A percentile compares a stretch with the other conserved stretches of the same genome.
These are phyloP conservation scores for Lindgomyces ingoldianus DNA, from an alignment of 495 filamentous ascomycete species.

Conservation along the genomic window DNA sequence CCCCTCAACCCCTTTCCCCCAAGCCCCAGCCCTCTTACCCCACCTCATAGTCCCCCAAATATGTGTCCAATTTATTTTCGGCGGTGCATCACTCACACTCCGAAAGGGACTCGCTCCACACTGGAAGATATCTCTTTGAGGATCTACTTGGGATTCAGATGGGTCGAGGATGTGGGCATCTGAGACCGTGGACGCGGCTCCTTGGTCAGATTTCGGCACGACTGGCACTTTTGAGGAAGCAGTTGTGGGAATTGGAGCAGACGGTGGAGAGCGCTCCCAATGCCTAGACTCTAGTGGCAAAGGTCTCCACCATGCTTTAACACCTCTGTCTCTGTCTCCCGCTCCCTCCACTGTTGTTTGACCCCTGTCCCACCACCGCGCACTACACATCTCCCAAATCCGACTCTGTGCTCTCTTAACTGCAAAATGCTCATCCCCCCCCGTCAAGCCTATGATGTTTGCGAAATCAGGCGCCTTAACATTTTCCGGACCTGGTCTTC, in stretches of 20 bases:
- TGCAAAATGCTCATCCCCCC: conserved; percentile 72
- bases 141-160: neutral
- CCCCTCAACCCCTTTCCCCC: conserved; percentile 54
- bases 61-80: conserved; percentile 53
- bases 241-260: conserved; percentile 3
- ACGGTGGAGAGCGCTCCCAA: conserved; percentile 18
- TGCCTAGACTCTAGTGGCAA: conserved; percentile 52
- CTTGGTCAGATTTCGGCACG: neutral
- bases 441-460: conserved; percentile 61
- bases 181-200: neutral
- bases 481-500: conserved; percentile 22
- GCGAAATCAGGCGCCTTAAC: conserved; percentile 49
- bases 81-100: conserved; percentile 48
- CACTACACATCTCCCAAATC: conserved; percentile 70
- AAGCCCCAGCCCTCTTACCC: conserved; percentile 56
- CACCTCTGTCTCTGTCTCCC: conserved; percentile 37
- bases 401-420: conserved; percentile 67
- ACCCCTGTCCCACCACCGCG: conserved; percentile 60
- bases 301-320: conserved; percentile 77
- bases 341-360: conserved; percentile 57
- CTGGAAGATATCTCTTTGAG: conserved; percentile 31
- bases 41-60: conserved; percentile 56
- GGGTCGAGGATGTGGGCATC: neutral
- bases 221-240: too few species aligned
- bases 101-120: conserved; percentile 51